Percentiles rank a stretch among this genome's conserved stretches.
Conservation (phyloP, 225 moss, liverwort and hornwort species). For the Pseudisothecium myosuroides region DNA sequence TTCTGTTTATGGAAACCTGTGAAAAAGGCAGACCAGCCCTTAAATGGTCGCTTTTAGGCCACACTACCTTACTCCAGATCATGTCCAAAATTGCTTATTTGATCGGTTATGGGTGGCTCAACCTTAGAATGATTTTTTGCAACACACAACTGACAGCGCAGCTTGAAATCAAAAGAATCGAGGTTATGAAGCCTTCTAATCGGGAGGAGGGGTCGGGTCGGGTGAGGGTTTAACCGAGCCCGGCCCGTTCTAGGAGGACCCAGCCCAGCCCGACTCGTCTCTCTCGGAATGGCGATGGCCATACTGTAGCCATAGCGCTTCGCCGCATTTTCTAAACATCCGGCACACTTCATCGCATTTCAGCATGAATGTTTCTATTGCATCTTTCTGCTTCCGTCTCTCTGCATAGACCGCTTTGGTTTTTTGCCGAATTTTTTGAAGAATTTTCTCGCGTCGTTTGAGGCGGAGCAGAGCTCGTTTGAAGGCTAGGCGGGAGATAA, state of each 20-base stretch:
- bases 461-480: not conserved
- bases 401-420: not conserved
- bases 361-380: not conserved
- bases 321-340: not conserved
- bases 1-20: too few relatives aligned
- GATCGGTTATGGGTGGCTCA: too few relatives aligned
- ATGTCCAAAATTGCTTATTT: too few relatives aligned
- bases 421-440: not conserved
- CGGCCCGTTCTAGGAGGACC: not conserved
- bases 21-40: too few relatives aligned
- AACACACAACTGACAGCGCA: not conserved
- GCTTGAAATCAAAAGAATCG: not conserved
- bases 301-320: not conserved
- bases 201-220: not conserved
- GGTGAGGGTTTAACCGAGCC: not conserved
- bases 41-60: too few relatives aligned
- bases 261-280: not conserved
- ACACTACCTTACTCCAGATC: too few relatives aligned
- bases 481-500: not conserved
- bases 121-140: not conserved
- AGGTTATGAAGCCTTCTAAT: not conserved
- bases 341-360: not conserved
- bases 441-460: not conserved
- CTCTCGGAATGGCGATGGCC: not conserved
- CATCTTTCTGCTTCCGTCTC: not conserved